phyloP scores from a whole-genome alignment of 176 grass and related monocot species.

The Pharus latifolius region DNA sequence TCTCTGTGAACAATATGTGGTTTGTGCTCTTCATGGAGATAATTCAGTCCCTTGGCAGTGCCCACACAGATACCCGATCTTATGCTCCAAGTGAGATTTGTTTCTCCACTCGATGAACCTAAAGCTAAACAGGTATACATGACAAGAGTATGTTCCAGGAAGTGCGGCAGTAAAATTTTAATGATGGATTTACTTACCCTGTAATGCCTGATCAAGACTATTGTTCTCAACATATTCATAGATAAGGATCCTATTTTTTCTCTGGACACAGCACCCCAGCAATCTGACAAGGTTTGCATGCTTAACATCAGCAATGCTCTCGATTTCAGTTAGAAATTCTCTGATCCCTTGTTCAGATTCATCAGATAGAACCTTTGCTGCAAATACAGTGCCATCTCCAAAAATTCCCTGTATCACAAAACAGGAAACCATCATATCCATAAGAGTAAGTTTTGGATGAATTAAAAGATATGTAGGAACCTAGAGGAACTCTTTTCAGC shows the following conservation, averaged over 20 bases:
- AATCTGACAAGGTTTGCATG: conserved; percentile 39
- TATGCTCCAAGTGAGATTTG: conserved; percentile 13
- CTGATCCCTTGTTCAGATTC: conserved; percentile 48
- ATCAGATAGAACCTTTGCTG: conserved; percentile 33
- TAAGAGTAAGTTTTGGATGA: too few species aligned
- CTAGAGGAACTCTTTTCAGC: too few species aligned
- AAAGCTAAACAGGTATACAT: neutral
- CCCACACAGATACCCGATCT: conserved; percentile 35
- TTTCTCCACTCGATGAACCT: neutral
- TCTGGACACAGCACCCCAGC: conserved; percentile 40
- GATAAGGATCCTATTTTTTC: conserved; percentile 32
- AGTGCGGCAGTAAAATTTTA: neutral
- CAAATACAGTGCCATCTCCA: conserved; percentile 29
- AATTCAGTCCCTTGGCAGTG: conserved; percentile 35
- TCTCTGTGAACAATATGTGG: conserved; percentile 42
- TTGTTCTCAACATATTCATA: conserved; percentile 45
- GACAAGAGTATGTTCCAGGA: neutral
- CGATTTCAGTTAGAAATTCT: conserved; percentile 56
- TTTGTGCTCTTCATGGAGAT: conserved; percentile 45
- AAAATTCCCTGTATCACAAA: conserved; percentile 22
- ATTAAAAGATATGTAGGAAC: too few species aligned
- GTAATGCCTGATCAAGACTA: conserved; percentile 36
- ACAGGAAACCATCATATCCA: too few species aligned
- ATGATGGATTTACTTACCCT: neutral
- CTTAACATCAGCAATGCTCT: conserved; percentile 32